These are phyloP conservation scores for Prillingera fragicola DNA, from an alignment of 1,284 basidiomycete genomes.

Conservation along the genomic window DNA sequence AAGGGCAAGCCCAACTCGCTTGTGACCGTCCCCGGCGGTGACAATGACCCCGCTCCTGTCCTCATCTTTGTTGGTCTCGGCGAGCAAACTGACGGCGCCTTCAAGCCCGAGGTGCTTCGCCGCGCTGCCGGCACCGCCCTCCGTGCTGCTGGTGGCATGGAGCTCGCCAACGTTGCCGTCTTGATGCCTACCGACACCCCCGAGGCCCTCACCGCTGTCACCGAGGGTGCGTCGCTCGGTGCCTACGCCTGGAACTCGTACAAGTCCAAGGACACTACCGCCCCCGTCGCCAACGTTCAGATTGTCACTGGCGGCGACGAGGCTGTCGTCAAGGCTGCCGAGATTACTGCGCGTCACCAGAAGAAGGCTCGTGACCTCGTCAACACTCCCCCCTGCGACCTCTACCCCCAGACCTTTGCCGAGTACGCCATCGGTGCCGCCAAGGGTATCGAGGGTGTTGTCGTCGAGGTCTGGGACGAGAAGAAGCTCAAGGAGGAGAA, in stretches of 20 bases:
- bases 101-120: slow-evolving; percentile 13
- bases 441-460: slow-evolving; percentile 6
- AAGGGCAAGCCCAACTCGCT: slow-evolving; percentile 3
- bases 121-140: slow-evolving; percentile 8
- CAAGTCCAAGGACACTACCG: slow-evolving; percentile 14
- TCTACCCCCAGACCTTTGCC: slow-evolving; percentile 11
- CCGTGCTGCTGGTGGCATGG: slow-evolving; percentile 7
- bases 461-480: slow-evolving; percentile 17
- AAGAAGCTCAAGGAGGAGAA: slow-evolving; percentile 8
- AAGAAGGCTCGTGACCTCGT: slow-evolving; percentile 15
- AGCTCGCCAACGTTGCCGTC: slow-evolving; percentile 9
- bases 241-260: slow-evolving; percentile 17
- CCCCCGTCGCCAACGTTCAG: slow-evolving; percentile 7
- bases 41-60: slow-evolving; percentile 5
- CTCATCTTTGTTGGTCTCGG: slow-evolving; percentile 15
- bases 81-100: slow-evolving; percentile 1
- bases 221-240: slow-evolving; percentile 17
- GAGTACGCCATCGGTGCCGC: slow-evolving; percentile 6
- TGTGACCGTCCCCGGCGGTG: slow-evolving; percentile 5
- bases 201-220: slow-evolving; percentile 10
- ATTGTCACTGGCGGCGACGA: slow-evolving; percentile 2
- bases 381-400: slow-evolving; percentile 12
- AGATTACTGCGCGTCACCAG: slow-evolving; percentile 11
- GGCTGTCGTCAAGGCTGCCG: slow-evolving; percentile 6
- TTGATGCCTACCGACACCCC: slow-evolving; percentile 3